Base-by-base conservation (phyloP, 495 filamentous ascomycete species). In the Xylaria telfairii region DNA sequence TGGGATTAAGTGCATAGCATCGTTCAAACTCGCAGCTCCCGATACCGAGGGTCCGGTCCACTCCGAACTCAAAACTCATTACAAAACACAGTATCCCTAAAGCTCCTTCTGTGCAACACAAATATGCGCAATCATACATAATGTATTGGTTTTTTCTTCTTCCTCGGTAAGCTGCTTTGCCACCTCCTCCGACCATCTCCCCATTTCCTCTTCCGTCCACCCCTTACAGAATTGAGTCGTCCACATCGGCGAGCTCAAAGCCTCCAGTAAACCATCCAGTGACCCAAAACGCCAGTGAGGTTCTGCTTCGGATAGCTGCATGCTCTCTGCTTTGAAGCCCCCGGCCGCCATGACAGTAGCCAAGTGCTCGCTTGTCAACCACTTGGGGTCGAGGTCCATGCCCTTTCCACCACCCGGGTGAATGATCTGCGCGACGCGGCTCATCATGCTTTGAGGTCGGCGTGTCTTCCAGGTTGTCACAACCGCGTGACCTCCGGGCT, bases 41-140 rank as follows among this genome's bases (percentile, higher is more conserved):
- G 41, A n/a, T 0, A 39, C 30, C 10, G 47, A 13, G 15, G 24
- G 15, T 15, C 24, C 15, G 24, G 4, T 17, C 41, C 8, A 28
- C 42, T 12, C 24, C 37, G 15, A 46, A 46, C 13, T 4, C 41
- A n/a, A 65, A 30, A 65, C 17, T 34, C 60, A 32, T 59, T 26
- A n/a, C 42, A 24, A 34, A n/a, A 32, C 15, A 21, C 15, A 24
- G 13, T 6, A 5, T 19, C 28, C 61, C 46, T 65, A 65, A 1
- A 7, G 1, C 2, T 65, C 30, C 54, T 73, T 75, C n/a, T 46
- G 65, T 54, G 71, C 73, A 30, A 75, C 79, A 61, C 87, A 87
- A 75, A 87, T 82, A 75, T 84, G 81, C 1, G 87, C 84, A 46
- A 88, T 78, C 70, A 88, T 82, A 77, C 85, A 84, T 39, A 87